Percentiles rank a stretch among this genome's conserved stretches.
Evolutionary conservation across 1,284 basidiomycete genomes (phyloP).

Genomic region (Moesziomyces parantarcticus): DNA sequence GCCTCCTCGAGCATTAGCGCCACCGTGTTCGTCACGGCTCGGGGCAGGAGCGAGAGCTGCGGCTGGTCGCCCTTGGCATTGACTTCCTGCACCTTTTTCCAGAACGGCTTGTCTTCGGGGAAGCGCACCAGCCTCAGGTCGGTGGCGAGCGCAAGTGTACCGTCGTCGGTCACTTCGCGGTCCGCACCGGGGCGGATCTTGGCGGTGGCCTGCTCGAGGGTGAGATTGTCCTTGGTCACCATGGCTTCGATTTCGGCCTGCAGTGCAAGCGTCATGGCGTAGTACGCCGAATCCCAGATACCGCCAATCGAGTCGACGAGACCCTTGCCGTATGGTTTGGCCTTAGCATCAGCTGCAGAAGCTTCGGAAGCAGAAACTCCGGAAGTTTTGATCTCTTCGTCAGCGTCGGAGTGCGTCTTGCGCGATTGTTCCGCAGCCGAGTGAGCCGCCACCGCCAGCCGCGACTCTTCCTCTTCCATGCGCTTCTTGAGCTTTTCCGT

Average conservation of each 20-base stretch:
- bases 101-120: conserved; percentile 56
- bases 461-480: conserved; percentile 39
- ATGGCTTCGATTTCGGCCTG: conserved; percentile 46
- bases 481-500: conserved; percentile 37
- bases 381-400: conserved; percentile 20
- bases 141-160: conserved; percentile 35
- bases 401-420: conserved; percentile 1
- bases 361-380: conserved; percentile 19
- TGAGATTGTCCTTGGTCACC: conserved; percentile 38
- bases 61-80: conserved; percentile 53
- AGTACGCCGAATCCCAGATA: conserved; percentile 67
- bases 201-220: conserved; percentile 48
- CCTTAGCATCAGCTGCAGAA: not conserved
- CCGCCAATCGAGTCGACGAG: conserved; percentile 69
- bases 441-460: conserved; percentile 45
- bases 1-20: conserved; percentile 42
- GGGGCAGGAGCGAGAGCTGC: conserved; percentile 31
- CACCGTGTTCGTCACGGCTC: conserved; percentile 27
- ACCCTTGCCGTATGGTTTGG: conserved; percentile 66
- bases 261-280: conserved; percentile 57
- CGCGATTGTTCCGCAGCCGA: conserved; percentile 42
- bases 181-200: conserved; percentile 38
- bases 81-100: conserved; percentile 50
- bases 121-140: conserved; percentile 57
- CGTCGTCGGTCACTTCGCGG: conserved; percentile 38